These are phyloP conservation scores for Dissophora ornata DNA, from an alignment of 192 early-diverging fungal species.

Conservation along the genomic window DNA sequence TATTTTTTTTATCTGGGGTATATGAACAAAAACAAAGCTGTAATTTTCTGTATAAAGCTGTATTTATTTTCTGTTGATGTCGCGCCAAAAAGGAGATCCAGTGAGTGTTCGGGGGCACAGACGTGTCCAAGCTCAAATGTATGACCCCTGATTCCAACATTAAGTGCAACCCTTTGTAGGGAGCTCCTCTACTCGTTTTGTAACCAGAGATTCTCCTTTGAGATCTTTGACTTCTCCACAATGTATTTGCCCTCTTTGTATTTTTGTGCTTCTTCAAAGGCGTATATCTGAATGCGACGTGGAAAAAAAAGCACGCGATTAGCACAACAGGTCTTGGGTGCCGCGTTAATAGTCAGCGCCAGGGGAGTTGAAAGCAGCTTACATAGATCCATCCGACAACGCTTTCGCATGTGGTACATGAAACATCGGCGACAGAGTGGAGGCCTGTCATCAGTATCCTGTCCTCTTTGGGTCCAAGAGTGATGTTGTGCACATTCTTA, in stretches of 20 bases:
- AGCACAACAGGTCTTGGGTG: neutral
- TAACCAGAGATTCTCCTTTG: slow-evolving; percentile 64
- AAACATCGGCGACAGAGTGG: slow-evolving; percentile 68
- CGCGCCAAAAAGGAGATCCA: too few species aligned
- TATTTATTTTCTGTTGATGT: too few species aligned
- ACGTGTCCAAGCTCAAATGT: too few species aligned
- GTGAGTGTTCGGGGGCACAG: too few species aligned
- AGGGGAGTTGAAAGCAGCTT: slow-evolving; percentile 9
- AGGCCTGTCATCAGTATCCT: slow-evolving; percentile 67
- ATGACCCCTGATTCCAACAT: too few species aligned
- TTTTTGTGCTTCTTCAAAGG: slow-evolving; percentile 66
- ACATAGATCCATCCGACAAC: slow-evolving; percentile 71
- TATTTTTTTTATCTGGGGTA: too few species aligned
- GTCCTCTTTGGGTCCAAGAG: slow-evolving; percentile 65
- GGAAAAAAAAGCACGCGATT: neutral
- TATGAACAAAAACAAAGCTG: too few species aligned
- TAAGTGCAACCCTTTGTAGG: neutral
- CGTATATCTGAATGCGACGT: slow-evolving; percentile 50
- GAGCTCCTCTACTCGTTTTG: slow-evolving; percentile 6
- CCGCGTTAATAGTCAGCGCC: neutral
- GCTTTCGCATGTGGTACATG: slow-evolving; percentile 60
- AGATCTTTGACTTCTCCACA: slow-evolving; percentile 63
- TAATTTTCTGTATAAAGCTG: too few species aligned
- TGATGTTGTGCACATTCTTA: slow-evolving; percentile 63
- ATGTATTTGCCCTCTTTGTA: slow-evolving; percentile 71